Conservation (phyloP, 2,329 filamentous ascomycete genomes). For the Tympanopsis confertula region DNA sequence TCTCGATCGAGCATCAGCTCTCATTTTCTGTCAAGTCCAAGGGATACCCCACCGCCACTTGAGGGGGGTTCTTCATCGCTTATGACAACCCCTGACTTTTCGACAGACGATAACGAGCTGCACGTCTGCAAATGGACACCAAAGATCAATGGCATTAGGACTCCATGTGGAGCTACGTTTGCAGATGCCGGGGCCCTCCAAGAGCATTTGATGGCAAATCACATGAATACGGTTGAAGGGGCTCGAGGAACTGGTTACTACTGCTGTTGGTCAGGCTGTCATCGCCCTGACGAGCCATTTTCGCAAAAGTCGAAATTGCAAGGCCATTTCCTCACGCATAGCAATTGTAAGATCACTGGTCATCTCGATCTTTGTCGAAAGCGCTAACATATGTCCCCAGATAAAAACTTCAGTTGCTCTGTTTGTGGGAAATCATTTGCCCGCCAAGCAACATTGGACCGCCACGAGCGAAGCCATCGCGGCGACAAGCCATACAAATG, state of each 20-base stretch:
- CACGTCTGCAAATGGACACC: slow-evolving; percentile 23
- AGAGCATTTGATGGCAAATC: slow-evolving; percentile 21
- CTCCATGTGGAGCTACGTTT: slow-evolving; percentile 20
- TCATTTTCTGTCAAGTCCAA: slow-evolving; percentile 19
- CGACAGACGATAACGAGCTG: slow-evolving; percentile 15
- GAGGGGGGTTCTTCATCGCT: slow-evolving; percentile 19
- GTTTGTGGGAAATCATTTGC: slow-evolving; percentile 26
- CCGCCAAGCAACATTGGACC: slow-evolving; percentile 25
- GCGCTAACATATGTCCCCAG: slow-evolving; percentile 9
- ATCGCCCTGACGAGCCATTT: slow-evolving; percentile 26
- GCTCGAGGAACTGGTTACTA: slow-evolving; percentile 26
- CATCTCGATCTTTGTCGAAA: not conserved
- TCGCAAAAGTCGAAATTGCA: slow-evolving; percentile 30
- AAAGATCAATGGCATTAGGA: slow-evolving; percentile 11
- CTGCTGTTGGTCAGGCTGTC: slow-evolving; percentile 27
- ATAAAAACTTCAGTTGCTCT: slow-evolving; percentile 25
- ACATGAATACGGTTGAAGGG: slow-evolving; percentile 22
- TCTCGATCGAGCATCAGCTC: slow-evolving; percentile 22
- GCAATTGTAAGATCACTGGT: slow-evolving; percentile 19
- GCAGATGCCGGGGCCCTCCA: slow-evolving; percentile 20
- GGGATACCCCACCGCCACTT: slow-evolving; percentile 20
- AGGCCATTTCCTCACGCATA: slow-evolving; percentile 28
- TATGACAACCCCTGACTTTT: slow-evolving; percentile 20
- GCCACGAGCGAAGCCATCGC: slow-evolving; percentile 27
- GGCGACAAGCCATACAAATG: slow-evolving; percentile 28